Base-by-base conservation (phyloP, 1,284 basidiomycete species). In the Coniferiporia sulphurascens region DNA sequence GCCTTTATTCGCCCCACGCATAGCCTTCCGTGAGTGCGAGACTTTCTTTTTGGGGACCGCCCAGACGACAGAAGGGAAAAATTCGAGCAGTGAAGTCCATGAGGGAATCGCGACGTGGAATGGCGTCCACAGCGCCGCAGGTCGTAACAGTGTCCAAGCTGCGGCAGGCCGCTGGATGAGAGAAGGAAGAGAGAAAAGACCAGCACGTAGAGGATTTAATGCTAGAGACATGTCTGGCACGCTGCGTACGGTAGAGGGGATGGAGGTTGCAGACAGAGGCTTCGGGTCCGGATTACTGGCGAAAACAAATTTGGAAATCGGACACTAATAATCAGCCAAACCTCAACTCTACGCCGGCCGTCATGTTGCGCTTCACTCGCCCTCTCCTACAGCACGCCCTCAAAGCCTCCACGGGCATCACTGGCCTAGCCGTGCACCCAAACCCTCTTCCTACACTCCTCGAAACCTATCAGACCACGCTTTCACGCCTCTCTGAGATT, bases 1-100 rank as follows among this genome's bases (percentile, higher is more conserved):
- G 0, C 95, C 95, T 75, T 98, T 98, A 74, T 96, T 94, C 3
- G 95, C 91, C 59, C 85, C 85, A 34, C 95, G 82, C 95, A 98
- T 98, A n/a, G 87, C 83, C 73, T 98, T 98, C 52, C 92, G 80
- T 34, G 93, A 95, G 73, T 98, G 95, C 0, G 94, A 94, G 8
- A 87, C 83, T 77, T 97, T 97, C 74, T 89, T 91, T 77, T 98
- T 98, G 15, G 96, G 96, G 2, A 96, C 95, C 15, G 95, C 95
- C 51, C 92, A 83, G 27, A 98, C 74, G 68, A 97, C 85, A 1
- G 94, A 84, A 22, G 95, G 93, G 67, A 98, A 83, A 35, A 96
- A 80, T 62, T 94, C 90, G 52, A 88, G 78, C 32, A 95, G 76
- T 8, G 86, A 83, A 52, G 81, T 78, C 48, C 79, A 67, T 19